Conservation (phyloP, 768 basidiomycete species). For the Steccherinum ochraceum region DNA sequence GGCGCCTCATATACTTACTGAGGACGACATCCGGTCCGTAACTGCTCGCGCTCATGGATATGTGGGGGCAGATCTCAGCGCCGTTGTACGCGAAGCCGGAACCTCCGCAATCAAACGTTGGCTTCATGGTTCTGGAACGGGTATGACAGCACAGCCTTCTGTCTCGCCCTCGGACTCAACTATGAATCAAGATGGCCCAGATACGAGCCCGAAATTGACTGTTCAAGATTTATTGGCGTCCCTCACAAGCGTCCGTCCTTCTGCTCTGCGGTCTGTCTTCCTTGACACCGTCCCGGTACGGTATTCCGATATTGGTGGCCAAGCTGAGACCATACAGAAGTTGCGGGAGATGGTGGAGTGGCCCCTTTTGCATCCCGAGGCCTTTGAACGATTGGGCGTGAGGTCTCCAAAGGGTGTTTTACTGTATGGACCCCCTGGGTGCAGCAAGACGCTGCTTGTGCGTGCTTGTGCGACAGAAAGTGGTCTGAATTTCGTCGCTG, state of each 20-base stretch:
- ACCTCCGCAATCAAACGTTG: slow-evolving; percentile 86
- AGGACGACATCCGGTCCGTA: slow-evolving; percentile 54
- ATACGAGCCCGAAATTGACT: slow-evolving; percentile 26
- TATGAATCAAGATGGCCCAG: slow-evolving; percentile 1
- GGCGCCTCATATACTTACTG: slow-evolving; percentile 68
- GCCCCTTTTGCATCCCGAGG: slow-evolving; percentile 84
- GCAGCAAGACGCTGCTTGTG: slow-evolving; percentile 91
- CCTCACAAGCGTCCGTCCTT: slow-evolving; percentile 78
- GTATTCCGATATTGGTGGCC: slow-evolving; percentile 90
- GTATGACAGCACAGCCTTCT: slow-evolving; percentile 20
- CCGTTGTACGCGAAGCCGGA: slow-evolving; percentile 89
- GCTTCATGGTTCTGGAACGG: too few relatives aligned
- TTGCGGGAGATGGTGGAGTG: slow-evolving; percentile 91
- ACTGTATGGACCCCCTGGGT: slow-evolving; percentile 95
- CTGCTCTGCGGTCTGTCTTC: slow-evolving; percentile 91
- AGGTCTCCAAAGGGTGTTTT: slow-evolving; percentile 85
- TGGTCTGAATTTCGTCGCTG: slow-evolving; percentile 92
- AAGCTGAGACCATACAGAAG: slow-evolving; percentile 72
- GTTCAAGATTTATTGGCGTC: slow-evolving; percentile 67
- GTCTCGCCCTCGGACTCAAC: slow-evolving; percentile 1
- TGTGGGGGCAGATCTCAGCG: slow-evolving; percentile 92
- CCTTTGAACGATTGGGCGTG: slow-evolving; percentile 84
- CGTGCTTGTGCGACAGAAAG: slow-evolving; percentile 91
- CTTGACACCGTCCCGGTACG: slow-evolving; percentile 77
- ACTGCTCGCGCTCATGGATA: slow-evolving; percentile 88